Base-by-base conservation (phyloP, 331 rosid genomes). In the Cydonia oblonga region DNA sequence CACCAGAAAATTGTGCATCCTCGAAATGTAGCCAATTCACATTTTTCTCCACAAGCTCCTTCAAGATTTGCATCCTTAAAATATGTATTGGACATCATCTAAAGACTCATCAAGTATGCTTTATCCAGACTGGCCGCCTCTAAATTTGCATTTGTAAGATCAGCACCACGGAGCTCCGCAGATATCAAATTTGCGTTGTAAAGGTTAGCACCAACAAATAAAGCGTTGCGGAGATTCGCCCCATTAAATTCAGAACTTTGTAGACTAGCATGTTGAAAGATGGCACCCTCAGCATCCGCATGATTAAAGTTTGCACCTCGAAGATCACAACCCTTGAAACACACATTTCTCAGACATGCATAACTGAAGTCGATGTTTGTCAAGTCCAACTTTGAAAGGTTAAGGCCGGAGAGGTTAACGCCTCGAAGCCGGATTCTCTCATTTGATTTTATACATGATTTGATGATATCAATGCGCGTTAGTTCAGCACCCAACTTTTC, bases 261-360 rank as follows among this genome's bases (percentile, higher is more conserved):
- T 15, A 61, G 12, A 68, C 83, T 78, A 79, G 79, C 96, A 76
- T 84, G 82, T 70, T 83, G 87, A 83, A 92, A 90, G 81, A 59
- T 83, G 78, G 92, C 90, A 68, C 74, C 87, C 86, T 82, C 96
- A 12, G 93, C 97, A 74, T 90, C 98, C 49, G 75, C 98, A 70
- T 92, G 87, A 91, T 90, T 84, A 74, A 92, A 90, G 62, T 84
- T 86, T 56, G 93, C 86, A 53, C 88, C 66, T 3, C 76, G 89
- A 69, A 88, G 90, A 82, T 88, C 72, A 81, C 92, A 91, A 44
- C 86, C 84, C 64, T 91, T 86, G 75, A 92, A 92, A 83, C 89
- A 88, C 56, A 90, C 93, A 68, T 81, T 84, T 74, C 72, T 86
- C 77, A 90, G 87, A 73, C 96, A 86, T 13, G 97, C 98, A 78